A percentile compares a stretch with the other conserved stretches of the same genome.
Conservation (phyloP, 2,329 filamentous ascomycete genomes). For the Hymenoscyphus occultus region DNA sequence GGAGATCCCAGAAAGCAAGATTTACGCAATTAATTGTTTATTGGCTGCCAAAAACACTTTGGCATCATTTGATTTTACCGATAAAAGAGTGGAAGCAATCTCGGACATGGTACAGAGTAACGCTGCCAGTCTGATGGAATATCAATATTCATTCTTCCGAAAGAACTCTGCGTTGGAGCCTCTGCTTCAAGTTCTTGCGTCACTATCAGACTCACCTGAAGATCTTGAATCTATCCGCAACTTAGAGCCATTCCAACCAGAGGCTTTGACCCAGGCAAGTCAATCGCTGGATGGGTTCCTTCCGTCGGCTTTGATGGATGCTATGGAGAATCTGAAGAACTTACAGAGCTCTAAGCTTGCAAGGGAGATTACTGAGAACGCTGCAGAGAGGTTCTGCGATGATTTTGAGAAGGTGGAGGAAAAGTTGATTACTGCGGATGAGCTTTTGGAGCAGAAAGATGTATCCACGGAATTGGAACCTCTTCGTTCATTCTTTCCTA, state of each 20-base stretch:
- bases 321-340: slow-evolving; percentile 73
- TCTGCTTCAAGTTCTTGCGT: slow-evolving; percentile 56
- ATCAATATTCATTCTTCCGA: slow-evolving; percentile 71
- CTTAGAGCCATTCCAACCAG: slow-evolving; percentile 58
- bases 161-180: slow-evolving; percentile 68
- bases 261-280: slow-evolving; percentile 62
- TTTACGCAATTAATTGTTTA: slow-evolving; percentile 74
- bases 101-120: slow-evolving; percentile 54
- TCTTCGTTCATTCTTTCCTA: slow-evolving; percentile 34
- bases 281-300: slow-evolving; percentile 85
- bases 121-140: slow-evolving; percentile 56
- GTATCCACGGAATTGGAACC: slow-evolving; percentile 25
- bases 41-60: slow-evolving; percentile 56
- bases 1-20: slow-evolving; percentile 55
- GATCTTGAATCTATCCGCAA: slow-evolving; percentile 56
- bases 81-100: slow-evolving; percentile 52
- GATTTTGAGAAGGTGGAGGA: slow-evolving; percentile 74
- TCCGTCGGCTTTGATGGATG: slow-evolving; percentile 89
- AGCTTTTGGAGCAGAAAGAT: slow-evolving; percentile 37
- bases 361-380: slow-evolving; percentile 75
- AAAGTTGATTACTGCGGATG: slow-evolving; percentile 57
- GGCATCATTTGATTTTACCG: slow-evolving; percentile 61
- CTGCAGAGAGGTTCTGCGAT: slow-evolving; percentile 77
- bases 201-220: slow-evolving; percentile 40
- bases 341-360: slow-evolving; percentile 71